Percentiles rank a stretch among this genome's conserved stretches.
Conservation (phyloP, 768 basidiomycete genomes). For the Mycena filopes region DNA sequence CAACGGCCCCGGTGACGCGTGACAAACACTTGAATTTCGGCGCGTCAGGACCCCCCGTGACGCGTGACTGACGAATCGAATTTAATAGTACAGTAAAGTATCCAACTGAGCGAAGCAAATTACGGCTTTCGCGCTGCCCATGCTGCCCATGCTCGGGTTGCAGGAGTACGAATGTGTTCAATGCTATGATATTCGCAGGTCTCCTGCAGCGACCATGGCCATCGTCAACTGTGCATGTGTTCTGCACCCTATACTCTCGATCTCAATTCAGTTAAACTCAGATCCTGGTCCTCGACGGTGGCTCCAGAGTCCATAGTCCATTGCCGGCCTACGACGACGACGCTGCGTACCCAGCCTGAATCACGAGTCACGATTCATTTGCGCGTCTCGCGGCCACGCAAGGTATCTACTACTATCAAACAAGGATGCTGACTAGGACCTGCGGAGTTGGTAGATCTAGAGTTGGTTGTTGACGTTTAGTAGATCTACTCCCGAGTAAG, state of each 20-base stretch:
- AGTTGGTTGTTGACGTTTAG: constrained; percentile 10
- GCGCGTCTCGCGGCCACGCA: constrained; percentile 23
- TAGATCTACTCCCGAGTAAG: too few species aligned
- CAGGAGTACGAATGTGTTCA: constrained; percentile 19
- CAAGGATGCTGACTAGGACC: constrained; percentile 5
- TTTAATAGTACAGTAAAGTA: too few species aligned
- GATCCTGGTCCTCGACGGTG: constrained; percentile 22
- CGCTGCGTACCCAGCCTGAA: constrained; percentile 12
- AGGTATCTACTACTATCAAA: constrained; percentile 20
- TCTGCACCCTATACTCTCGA: too few species aligned
- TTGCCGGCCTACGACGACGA: constrained; percentile 8
- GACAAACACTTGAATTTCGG: too few species aligned
- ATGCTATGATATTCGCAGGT: constrained; percentile 20
- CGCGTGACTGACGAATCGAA: too few species aligned
- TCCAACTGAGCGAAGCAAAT: too few species aligned
- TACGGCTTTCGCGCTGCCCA: too few species aligned
- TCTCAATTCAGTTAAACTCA: too few species aligned
- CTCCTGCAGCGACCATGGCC: constrained; percentile 1
- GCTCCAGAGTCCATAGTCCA: constrained; percentile 13
- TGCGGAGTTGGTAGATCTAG: constrained; percentile 5
- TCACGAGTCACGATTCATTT: constrained; percentile 21
- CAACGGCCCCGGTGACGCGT: too few species aligned
- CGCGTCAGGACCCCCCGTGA: too few species aligned
- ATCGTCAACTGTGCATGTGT: constrained; percentile 21
- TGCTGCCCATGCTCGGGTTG: too few species aligned